Conservation (phyloP, 495 filamentous ascomycete species). For the Chaetomium fimeti region DNA sequence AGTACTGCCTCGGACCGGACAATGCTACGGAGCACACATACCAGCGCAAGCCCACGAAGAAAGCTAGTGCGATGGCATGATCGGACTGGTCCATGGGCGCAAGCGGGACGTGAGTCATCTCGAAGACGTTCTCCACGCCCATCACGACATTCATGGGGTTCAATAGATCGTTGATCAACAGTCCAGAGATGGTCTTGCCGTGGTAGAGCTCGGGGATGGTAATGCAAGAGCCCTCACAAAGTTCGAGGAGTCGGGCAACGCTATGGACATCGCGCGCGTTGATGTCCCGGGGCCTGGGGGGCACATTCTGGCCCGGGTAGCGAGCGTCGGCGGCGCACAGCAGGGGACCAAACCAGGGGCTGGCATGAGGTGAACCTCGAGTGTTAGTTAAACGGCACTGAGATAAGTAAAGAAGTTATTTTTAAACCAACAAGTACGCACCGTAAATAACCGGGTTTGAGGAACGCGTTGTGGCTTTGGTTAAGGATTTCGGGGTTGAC, state of each 20-base stretch:
- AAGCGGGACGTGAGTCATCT: neutral
- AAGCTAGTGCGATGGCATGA: neutral
- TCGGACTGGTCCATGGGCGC: neutral
- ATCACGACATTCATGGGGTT: neutral
- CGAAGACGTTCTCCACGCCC: neutral
- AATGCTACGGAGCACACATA: neutral
- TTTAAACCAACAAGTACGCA: neutral
- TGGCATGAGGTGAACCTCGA: neutral
- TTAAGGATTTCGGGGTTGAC: neutral
- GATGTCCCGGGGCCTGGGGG: slow-evolving; percentile 1
- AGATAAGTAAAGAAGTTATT: neutral
- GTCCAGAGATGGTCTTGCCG: slow-evolving; percentile 3
- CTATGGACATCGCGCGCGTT: slow-evolving; percentile 18
- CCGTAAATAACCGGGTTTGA: slow-evolving; percentile 15
- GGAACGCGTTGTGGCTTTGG: slow-evolving; percentile 8
- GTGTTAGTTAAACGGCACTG: neutral
- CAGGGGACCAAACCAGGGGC: slow-evolving; percentile 7
- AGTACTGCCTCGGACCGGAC: neutral
- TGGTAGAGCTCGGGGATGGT: neutral
- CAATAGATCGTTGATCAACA: slow-evolving; percentile 13
- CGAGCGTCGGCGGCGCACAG: slow-evolving; percentile 6
- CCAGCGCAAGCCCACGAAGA: slow-evolving; percentile 17
- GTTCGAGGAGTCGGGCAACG: neutral
- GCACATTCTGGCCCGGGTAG: neutral
- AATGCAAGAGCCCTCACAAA: neutral